These are phyloP conservation scores for Saturnispora hagleri DNA, from an alignment of 805 yeast genomes.

Conservation along the genomic window DNA sequence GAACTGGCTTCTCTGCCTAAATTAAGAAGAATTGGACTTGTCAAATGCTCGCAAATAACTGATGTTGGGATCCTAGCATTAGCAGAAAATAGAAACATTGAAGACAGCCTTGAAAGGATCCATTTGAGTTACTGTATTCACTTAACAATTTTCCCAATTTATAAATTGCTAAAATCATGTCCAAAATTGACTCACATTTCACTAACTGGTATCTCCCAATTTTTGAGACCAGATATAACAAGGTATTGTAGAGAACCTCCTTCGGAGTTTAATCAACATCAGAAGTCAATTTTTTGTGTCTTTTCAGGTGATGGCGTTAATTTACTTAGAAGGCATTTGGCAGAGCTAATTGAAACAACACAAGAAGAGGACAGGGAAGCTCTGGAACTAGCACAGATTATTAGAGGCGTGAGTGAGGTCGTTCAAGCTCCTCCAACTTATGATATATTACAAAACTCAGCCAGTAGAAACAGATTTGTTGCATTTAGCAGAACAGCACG, in stretches of 20 bases:
- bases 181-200: constrained; percentile 85
- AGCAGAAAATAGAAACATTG: constrained; percentile 48
- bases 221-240: constrained; percentile 76
- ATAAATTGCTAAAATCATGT: constrained; percentile 64
- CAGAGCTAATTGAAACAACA: constrained; percentile 24
- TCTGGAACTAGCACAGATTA: constrained; percentile 25
- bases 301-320: constrained; percentile 86
- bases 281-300: constrained; percentile 80
- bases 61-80: constrained; percentile 70
- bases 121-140: constrained; percentile 87
- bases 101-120: constrained; percentile 82
- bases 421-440: constrained; percentile 9
- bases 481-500: constrained; percentile 23
- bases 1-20: constrained; percentile 71
- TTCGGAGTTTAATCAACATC: constrained; percentile 80
- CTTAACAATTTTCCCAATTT: constrained; percentile 70
- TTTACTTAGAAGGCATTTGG: constrained; percentile 62
- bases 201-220: constrained; percentile 86
- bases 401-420: constrained; percentile 18
- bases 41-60: constrained; percentile 80
- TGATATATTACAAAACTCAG: constrained; percentile 14
- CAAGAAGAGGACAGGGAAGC: constrained; percentile 26
- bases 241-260: constrained; percentile 89
- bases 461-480: constrained; percentile 20
- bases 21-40: constrained; percentile 84